Evolutionary conservation across 805 yeast genomes (phyloP).

Genomic region (Nakazawaea ernobii): DNA sequence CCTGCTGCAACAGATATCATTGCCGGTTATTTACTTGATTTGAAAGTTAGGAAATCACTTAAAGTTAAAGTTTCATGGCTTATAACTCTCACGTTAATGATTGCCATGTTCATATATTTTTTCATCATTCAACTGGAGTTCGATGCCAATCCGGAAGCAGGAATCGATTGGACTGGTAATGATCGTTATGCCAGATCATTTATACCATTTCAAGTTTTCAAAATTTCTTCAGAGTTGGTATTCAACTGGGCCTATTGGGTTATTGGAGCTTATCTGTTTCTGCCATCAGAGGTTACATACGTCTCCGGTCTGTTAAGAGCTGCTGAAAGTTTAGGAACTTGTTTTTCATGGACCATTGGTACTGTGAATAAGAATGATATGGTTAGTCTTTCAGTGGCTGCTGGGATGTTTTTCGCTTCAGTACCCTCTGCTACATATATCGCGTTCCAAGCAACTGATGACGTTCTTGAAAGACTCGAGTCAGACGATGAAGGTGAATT

Average conservation of each 20-base stretch:
- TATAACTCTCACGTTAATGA: neutral
- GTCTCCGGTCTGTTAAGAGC: neutral
- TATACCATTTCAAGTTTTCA: constrained; percentile 18
- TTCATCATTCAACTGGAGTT: neutral
- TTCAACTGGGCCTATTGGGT: constrained; percentile 21
- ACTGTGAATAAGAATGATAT: neutral
- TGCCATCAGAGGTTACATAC: constrained; percentile 7
- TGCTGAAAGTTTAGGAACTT: neutral
- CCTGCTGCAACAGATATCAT: neutral
- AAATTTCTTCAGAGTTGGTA: constrained; percentile 13
- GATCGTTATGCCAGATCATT: constrained; percentile 13
- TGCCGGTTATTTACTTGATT: neutral
- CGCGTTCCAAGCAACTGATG: too few relatives aligned
- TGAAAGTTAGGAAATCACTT: neutral
- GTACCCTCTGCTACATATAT: too few relatives aligned
- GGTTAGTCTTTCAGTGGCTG: neutral
- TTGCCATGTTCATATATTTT: neutral
- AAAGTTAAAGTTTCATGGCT: neutral
- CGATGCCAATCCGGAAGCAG: neutral
- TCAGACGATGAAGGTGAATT: too few relatives aligned
- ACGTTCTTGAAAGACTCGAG: too few relatives aligned
- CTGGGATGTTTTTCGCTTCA: neutral
- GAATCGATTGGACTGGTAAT: constrained; percentile 16
- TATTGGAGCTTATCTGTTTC: constrained; percentile 16
- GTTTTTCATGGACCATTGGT: neutral